Evolutionary conservation across 768 basidiomycete genomes (phyloP), one percentile per base, ranked within the genome.

Genomic region (Gautieria morchelliformis): DNA sequence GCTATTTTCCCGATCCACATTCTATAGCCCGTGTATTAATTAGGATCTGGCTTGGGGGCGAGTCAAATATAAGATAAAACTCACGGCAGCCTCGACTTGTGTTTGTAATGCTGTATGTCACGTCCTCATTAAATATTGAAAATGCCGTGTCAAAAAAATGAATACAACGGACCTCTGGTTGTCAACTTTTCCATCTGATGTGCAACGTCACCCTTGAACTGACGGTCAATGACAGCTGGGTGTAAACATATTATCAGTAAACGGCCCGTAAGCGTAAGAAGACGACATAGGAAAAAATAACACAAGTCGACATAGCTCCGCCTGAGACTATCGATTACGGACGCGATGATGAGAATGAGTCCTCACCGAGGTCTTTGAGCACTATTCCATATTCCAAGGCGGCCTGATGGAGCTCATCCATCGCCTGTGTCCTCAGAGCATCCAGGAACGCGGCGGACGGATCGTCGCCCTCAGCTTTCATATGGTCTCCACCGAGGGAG

Each of bases 151-250:
- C 1, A 52, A 52, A 39, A 35, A 40, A 40, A 40, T 19, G 32
- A 52, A n/a, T n/a, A 14, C 6, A 37, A 11, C 17, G 6, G 19
- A 37, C 33, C 51, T 62, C 89, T 79, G 4, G 87, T 87, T 64
- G 87, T 91, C 53, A 90, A 75, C 65, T 88, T 87, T 65, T 90
- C 85, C 89, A 90, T 91, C 1, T 87, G 88, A 27, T 78, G 72
- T 1, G 87, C 89, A 62, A 90, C 89, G 65, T 92, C 89, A 58
- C 88, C 89, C 74, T 92, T 91, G 75, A 92, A 92, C 63, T 90
- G 85, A 32, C 89, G 75, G 66, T 91, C 88, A 58, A 91, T 91
- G 55, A 92, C 89, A 55, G 89, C 89, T 84, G 57, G 33, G 44
- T 56, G 19, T 61, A 51, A 37, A 7, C 7, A 17, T 52, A 4